Evolutionary conservation across 305 asterid genomes (phyloP).

Genomic region (Petunia hybrid): DNA sequence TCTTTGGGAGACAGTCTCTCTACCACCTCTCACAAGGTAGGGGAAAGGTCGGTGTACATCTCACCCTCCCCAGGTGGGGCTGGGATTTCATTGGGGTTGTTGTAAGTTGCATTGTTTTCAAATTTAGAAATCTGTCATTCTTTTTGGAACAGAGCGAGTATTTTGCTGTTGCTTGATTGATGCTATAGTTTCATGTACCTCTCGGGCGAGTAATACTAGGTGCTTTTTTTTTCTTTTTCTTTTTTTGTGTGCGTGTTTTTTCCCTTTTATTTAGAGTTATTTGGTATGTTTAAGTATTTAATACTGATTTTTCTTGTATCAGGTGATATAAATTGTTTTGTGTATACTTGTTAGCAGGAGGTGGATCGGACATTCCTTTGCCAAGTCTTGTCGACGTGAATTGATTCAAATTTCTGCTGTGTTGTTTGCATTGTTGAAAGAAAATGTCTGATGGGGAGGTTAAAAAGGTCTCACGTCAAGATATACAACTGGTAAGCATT

Average conservation of each 20-base stretch:
- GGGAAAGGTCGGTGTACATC: too few species aligned
- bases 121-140: too few species aligned
- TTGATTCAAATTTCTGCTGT: background rate
- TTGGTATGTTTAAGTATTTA: background rate
- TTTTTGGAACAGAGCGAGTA: too few species aligned
- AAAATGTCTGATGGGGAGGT: conserved; percentile 38
- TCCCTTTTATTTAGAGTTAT: background rate
- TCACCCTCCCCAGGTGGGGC: too few species aligned
- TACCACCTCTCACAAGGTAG: too few species aligned
- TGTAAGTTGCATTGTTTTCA: too few species aligned
- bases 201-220: background rate
- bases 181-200: background rate
- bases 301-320: background rate
- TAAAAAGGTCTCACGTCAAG: conserved; percentile 39
- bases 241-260: background rate
- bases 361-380: conserved; percentile 14
- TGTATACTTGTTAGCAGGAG: conserved; percentile 16
- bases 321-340: conserved; percentile 11
- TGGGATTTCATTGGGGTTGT: too few species aligned
- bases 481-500: conserved; percentile 39
- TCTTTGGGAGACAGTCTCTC: too few species aligned
- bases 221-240: background rate
- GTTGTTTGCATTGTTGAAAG: conserved; percentile 22
- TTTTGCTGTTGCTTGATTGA: background rate
- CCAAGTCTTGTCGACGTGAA: background rate